phyloP scores from a whole-genome alignment of 768 basidiomycete genomes.

The Amanita brunnescens region DNA sequence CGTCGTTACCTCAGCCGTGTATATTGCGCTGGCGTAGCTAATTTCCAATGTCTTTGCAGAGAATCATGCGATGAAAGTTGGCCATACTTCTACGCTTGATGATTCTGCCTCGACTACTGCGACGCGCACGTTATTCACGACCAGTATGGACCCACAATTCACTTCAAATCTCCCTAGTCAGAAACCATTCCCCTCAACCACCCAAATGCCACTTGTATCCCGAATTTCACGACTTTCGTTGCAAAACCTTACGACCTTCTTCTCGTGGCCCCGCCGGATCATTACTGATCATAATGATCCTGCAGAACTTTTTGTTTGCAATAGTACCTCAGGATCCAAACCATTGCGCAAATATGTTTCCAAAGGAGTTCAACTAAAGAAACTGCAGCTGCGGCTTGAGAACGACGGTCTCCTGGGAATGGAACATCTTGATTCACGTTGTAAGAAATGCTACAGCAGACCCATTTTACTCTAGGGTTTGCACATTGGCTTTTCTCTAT shows the following conservation, averaged over 20 bases:
- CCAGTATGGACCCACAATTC: background rate
- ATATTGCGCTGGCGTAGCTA: conserved; percentile 53
- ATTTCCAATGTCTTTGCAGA: conserved; percentile 33
- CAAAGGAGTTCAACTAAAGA: conserved; percentile 59
- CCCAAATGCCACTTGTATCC: conserved; percentile 26
- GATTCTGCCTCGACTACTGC: background rate
- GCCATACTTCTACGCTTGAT: background rate
- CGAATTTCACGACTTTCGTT: conserved; percentile 51
- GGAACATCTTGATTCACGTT: conserved; percentile 22
- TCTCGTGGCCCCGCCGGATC: conserved; percentile 16
- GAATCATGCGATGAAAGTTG: background rate
- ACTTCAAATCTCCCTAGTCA: background rate
- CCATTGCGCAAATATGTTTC: conserved; percentile 38
- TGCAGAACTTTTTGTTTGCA: background rate
- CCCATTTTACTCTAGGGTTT: conserved; percentile 33
- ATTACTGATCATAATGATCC: background rate
- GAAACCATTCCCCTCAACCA: conserved; percentile 3
- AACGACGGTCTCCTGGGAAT: conserved; percentile 23
- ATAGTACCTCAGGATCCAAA: background rate
- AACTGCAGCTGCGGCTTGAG: conserved; percentile 47
- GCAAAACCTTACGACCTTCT: conserved; percentile 51
- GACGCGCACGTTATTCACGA: background rate
- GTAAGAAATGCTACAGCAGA: conserved; percentile 31
- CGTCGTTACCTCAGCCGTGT: conserved; percentile 41
- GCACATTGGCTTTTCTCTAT: background rate